These are phyloP conservation scores for Starmerella sirachaensis DNA, from an alignment of 805 yeast genomes.

Conservation along the genomic window DNA sequence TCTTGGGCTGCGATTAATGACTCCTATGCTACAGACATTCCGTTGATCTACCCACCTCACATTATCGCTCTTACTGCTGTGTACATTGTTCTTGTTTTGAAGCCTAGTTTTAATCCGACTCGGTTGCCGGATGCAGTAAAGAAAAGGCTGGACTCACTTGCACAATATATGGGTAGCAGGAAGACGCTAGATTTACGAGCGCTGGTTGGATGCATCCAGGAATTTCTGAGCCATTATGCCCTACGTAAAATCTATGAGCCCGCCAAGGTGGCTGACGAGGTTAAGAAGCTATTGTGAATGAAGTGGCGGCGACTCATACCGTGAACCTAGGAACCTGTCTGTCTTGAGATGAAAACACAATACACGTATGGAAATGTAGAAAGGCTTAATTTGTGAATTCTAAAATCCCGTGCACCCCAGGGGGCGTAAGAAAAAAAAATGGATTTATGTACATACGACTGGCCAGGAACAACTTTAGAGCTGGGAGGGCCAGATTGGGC, in stretches of 20 bases:
- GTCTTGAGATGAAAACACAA: background rate
- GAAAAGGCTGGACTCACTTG: constrained; percentile 42
- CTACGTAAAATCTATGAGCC: constrained; percentile 71
- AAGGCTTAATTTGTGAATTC: background rate
- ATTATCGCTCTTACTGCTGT: constrained; percentile 69
- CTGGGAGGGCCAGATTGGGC: too few species aligned
- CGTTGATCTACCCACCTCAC: constrained; percentile 78
- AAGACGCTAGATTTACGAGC: constrained; percentile 68
- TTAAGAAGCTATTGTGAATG: constrained; percentile 5
- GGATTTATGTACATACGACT: background rate
- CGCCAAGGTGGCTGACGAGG: constrained; percentile 10
- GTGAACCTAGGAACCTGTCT: too few species aligned
- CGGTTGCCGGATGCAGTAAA: constrained; percentile 29
- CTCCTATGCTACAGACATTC: constrained; percentile 76
- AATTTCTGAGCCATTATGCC: constrained; percentile 66
- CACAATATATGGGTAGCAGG: constrained; percentile 52
- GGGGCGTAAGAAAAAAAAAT: too few species aligned
- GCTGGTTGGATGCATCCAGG: constrained; percentile 74
- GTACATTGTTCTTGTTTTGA: constrained; percentile 59
- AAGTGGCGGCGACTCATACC: too few species aligned
- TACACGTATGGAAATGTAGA: constrained; percentile 1
- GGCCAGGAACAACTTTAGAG: background rate
- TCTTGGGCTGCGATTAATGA: constrained; percentile 88
- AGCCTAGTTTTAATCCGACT: constrained; percentile 27
- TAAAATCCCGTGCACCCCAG: too few species aligned